These are phyloP conservation scores for Lactarius pseudohatsudake DNA, from an alignment of 768 basidiomycete genomes.

Conservation along the genomic window DNA sequence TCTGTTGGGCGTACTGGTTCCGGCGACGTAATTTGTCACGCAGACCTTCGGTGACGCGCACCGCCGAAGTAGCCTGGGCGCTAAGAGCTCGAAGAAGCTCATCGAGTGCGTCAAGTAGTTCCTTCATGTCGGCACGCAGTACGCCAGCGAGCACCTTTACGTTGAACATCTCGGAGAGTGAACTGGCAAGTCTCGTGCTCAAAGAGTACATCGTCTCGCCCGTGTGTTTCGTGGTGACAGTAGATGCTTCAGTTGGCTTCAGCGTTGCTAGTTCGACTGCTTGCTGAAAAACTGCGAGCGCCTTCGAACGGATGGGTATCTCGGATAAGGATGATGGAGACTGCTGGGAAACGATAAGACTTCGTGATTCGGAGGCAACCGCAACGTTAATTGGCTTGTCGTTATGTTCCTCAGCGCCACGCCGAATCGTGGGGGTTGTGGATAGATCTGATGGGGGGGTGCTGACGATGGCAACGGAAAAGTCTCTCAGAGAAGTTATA, in stretches of 20 bases:
- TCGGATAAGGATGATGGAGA: conserved; percentile 24
- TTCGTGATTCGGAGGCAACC: conserved; percentile 11
- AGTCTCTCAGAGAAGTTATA: conserved; percentile 21
- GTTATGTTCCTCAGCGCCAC: conserved; percentile 4
- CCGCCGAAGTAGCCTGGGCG: conserved; percentile 19
- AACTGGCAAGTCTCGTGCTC: conserved; percentile 44
- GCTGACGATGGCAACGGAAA: conserved; percentile 21
- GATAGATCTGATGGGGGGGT: conserved; percentile 23
- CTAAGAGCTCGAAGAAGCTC: conserved; percentile 44
- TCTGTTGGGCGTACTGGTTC: conserved; percentile 33
- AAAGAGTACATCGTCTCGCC: conserved; percentile 35
- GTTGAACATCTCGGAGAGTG: conserved; percentile 51
- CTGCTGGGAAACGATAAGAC: conserved; percentile 18
- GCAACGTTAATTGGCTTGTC: conserved; percentile 7
- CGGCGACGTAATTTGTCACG: conserved; percentile 32
- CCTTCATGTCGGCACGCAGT: conserved; percentile 54
- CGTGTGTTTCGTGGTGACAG: conserved; percentile 8
- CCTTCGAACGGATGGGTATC: conserved; percentile 23
- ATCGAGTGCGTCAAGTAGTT: conserved; percentile 60
- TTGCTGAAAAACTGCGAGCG: conserved; percentile 23
- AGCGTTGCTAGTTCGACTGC: conserved; percentile 1
- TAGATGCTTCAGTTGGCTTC: conserved; percentile 6
- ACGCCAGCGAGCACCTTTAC: conserved; percentile 42
- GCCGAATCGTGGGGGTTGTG: conserved; percentile 11
- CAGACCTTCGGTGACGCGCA: conserved; percentile 25